phyloP scores from a whole-genome alignment of 805 yeast species.

The Torulaspora gathmanii region DNA sequence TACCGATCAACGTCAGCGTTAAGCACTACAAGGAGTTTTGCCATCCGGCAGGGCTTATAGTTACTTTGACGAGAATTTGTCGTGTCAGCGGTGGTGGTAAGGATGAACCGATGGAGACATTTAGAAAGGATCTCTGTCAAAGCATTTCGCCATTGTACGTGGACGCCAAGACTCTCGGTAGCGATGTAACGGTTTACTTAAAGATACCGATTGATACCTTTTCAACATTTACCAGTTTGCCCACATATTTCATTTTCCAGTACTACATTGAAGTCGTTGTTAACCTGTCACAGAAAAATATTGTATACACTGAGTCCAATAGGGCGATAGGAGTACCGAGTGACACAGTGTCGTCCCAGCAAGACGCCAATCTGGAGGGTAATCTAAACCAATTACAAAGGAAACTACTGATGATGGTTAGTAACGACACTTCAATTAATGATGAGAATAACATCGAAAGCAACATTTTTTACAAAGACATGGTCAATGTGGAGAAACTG shows the following conservation, averaged over 20 bases:
- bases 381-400: conserved; percentile 16
- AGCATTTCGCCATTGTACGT: conserved; percentile 69
- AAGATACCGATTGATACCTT: conserved; percentile 80
- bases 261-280: conserved; percentile 79
- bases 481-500: conserved; percentile 74
- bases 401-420: conserved; percentile 16
- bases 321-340: conserved; percentile 26
- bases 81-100: conserved; percentile 56
- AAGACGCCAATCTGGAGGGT: conserved; percentile 11
- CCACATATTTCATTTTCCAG: conserved; percentile 62
- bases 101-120: conserved; percentile 50
- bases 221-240: conserved; percentile 70
- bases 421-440: conserved; percentile 5
- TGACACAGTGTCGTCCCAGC: conserved; percentile 12
- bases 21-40: conserved; percentile 67
- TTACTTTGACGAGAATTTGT: conserved; percentile 77
- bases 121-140: conserved; percentile 80
- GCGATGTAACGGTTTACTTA: conserved; percentile 57
- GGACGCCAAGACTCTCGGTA: conserved; percentile 57
- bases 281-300: conserved; percentile 64
- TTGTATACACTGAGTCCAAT: conserved; percentile 35
- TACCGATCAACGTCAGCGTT: conserved; percentile 65
- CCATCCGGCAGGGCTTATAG: conserved; percentile 66
- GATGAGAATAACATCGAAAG: conserved; percentile 27
- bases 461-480: conserved; percentile 33